Evolutionary conservation across 768 basidiomycete species (phyloP).

Genomic region (Chlorophyllum brunneum): DNA sequence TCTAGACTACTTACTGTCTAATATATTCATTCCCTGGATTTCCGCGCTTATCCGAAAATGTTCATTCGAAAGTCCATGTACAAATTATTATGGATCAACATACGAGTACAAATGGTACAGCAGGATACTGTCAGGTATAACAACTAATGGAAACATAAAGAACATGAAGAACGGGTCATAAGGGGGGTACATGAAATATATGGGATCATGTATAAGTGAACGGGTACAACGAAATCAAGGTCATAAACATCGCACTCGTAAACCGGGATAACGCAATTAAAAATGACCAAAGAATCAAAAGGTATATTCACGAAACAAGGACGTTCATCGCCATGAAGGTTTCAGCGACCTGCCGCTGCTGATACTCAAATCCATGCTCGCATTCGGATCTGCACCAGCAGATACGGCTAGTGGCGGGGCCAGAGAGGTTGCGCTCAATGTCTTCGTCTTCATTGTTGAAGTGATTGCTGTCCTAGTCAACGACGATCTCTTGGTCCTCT

Average conservation of each 20-base stretch:
- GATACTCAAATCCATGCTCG: conserved; percentile 47
- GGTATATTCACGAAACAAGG: no score
- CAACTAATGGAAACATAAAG: conserved; percentile 2
- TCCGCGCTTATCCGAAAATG: neutral
- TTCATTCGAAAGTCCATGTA: neutral
- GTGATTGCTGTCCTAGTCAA: conserved; percentile 38
- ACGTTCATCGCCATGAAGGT: conserved; percentile 63
- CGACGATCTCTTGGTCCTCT: conserved; percentile 56
- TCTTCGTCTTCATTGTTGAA: conserved; percentile 26
- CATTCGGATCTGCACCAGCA: conserved; percentile 39
- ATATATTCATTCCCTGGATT: neutral
- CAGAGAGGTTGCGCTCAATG: conserved; percentile 8
- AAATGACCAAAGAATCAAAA: conserved; percentile 14
- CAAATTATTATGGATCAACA: neutral
- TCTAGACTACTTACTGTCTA: conserved; percentile 39
- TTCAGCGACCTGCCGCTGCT: conserved; percentile 31
- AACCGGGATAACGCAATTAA: conserved; percentile 9
- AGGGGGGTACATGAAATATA: conserved; percentile 13
- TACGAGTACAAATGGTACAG: conserved; percentile 10
- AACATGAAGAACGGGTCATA: conserved; percentile 1
- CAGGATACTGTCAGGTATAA: conserved; percentile 19
- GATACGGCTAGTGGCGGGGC: conserved; percentile 26
- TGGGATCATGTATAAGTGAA: conserved; percentile 10
- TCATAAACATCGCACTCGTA: conserved; percentile 15
- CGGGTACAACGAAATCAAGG: conserved; percentile 8